Percentiles rank a stretch among this genome's conserved stretches.
Conservation (phyloP, 208 protist genomes). For the Phytomonas sp. region DNA sequence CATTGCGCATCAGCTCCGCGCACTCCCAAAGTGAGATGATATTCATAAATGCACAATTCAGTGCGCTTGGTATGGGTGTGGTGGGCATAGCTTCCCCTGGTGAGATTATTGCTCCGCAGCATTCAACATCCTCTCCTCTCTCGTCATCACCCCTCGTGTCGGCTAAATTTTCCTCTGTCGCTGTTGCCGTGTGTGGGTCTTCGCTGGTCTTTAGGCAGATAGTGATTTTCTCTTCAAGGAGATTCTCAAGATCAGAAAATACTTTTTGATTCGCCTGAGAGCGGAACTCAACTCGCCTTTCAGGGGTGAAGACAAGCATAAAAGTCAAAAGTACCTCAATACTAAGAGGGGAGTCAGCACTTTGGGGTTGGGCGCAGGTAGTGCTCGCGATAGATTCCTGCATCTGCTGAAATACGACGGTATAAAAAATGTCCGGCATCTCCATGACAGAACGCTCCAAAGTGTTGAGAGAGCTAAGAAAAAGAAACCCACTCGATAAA, state of each 20-base stretch:
- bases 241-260: background rate
- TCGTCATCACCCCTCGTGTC: background rate
- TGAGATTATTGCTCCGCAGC: background rate
- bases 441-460: slow-evolving; percentile 15
- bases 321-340: slow-evolving; percentile 20
- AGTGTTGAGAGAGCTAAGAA: slow-evolving; percentile 11
- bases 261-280: slow-evolving; percentile 4
- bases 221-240: background rate
- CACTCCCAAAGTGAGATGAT: slow-evolving; percentile 2
- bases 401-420: slow-evolving; percentile 47
- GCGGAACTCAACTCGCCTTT: slow-evolving; percentile 7
- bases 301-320: slow-evolving; percentile 13
- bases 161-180: background rate
- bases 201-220: background rate
- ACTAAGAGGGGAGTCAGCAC: background rate
- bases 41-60: background rate
- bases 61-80: background rate
- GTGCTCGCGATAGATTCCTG: slow-evolving; percentile 3
- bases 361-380: background rate
- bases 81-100: background rate
- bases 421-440: slow-evolving; percentile 34
- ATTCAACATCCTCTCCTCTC: background rate
- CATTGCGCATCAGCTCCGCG: slow-evolving; percentile 16
- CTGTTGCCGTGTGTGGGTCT: background rate
- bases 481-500: slow-evolving; percentile 2